Conservation (phyloP, 2,329 filamentous ascomycete species). For the Fusarium xylarioides region DNA sequence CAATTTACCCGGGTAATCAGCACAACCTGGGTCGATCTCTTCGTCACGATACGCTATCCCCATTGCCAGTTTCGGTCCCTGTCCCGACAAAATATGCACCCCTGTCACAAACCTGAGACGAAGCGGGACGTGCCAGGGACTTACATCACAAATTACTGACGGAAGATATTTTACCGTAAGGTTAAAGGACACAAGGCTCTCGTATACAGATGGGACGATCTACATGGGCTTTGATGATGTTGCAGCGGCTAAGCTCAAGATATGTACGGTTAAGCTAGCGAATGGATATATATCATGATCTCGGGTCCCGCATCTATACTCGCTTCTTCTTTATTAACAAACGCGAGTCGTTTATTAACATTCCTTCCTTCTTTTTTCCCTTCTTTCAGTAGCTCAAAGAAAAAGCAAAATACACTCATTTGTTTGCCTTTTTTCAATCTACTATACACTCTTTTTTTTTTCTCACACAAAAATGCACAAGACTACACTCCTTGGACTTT, state of each 20-base stretch:
- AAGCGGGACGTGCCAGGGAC: constrained; percentile 31
- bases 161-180: constrained; percentile 38
- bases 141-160: constrained; percentile 22
- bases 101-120: constrained; percentile 38
- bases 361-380: constrained; percentile 7
- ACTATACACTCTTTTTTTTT: not conserved
- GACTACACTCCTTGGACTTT: constrained; percentile 35
- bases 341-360: constrained; percentile 14
- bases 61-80: constrained; percentile 4
- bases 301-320: not conserved
- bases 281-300: constrained; percentile 24
- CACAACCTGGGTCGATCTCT: constrained; percentile 9
- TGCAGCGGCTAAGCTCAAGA: not conserved
- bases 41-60: constrained; percentile 15
- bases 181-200: not conserved
- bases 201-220: constrained; percentile 13
- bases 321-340: constrained; percentile 5
- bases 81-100: constrained; percentile 15
- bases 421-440: constrained; percentile 1
- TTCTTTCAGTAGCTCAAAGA: not conserved
- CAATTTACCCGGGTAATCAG: constrained; percentile 1
- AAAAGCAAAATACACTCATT: constrained; percentile 14
- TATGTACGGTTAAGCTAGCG: not conserved
- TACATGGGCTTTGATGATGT: constrained; percentile 1
- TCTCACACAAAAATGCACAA: constrained; percentile 30